A percentile compares a stretch with the other conserved stretches of the same genome.
phyloP scores from a whole-genome alignment of 805 yeast genomes.

The Komagataella phaffii region DNA sequence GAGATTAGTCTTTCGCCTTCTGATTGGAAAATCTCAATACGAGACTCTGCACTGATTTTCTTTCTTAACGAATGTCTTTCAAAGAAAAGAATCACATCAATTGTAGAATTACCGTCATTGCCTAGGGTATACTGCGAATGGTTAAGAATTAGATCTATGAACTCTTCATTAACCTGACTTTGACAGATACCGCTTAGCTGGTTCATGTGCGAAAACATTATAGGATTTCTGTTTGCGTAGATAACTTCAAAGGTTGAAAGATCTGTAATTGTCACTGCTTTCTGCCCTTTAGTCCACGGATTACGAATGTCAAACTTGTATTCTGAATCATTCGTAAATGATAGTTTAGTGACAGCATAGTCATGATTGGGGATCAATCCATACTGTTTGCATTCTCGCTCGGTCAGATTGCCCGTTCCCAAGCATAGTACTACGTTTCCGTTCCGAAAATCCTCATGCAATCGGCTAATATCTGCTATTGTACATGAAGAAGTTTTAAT shows the following conservation, averaged over 20 bases:
- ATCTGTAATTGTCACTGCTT: slow-evolving; percentile 16
- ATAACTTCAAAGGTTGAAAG: slow-evolving; percentile 30
- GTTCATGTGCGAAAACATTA: slow-evolving; percentile 4
- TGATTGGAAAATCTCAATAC: background rate
- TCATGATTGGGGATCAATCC: slow-evolving; percentile 52
- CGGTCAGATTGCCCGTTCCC: slow-evolving; percentile 46
- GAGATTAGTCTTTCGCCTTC: background rate
- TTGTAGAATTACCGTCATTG: background rate
- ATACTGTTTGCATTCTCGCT: slow-evolving; percentile 17
- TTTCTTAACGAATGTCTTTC: background rate
- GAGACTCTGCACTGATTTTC: background rate
- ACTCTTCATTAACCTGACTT: background rate
- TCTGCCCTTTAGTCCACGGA: slow-evolving; percentile 23
- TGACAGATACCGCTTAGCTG: background rate
- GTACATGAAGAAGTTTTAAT: slow-evolving; percentile 20
- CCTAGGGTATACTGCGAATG: background rate
- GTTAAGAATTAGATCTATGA: background rate
- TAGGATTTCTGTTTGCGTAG: slow-evolving; percentile 58
- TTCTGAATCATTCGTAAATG: slow-evolving; percentile 5
- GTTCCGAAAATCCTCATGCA: slow-evolving; percentile 16
- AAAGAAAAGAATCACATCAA: background rate
- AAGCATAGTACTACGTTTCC: slow-evolving; percentile 39
- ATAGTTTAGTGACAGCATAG: slow-evolving; percentile 37
- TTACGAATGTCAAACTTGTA: slow-evolving; percentile 22
- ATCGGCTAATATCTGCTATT: slow-evolving; percentile 13